Conservation (phyloP, 495 filamentous ascomycete genomes). For the Hypomontagnella monticulosa region DNA sequence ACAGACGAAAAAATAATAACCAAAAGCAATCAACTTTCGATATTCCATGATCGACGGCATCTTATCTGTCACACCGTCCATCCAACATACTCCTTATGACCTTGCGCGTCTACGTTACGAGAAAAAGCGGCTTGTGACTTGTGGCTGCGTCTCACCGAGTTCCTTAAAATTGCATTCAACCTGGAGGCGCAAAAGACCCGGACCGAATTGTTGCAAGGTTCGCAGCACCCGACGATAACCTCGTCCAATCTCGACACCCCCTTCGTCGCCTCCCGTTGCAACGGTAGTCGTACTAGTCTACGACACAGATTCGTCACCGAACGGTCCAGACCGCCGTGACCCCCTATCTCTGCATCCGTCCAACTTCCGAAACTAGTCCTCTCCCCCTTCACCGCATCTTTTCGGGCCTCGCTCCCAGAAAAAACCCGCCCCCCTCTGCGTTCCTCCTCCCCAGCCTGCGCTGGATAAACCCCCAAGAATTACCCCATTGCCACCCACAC, state of each 20-base stretch:
- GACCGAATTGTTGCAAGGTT: constrained; percentile 32
- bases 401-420: constrained; percentile 16
- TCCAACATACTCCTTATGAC: background rate
- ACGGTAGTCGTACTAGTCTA: constrained; percentile 36
- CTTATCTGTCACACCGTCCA: background rate
- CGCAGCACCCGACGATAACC: constrained; percentile 32
- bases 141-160: constrained; percentile 2
- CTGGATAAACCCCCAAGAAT: background rate
- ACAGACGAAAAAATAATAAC: constrained; percentile 7
- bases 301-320: constrained; percentile 40
- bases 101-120: constrained; percentile 10
- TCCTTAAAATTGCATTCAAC: background rate
- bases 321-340: constrained; percentile 34
- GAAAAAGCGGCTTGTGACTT: background rate
- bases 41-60: constrained; percentile 24
- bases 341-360: constrained; percentile 38
- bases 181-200: constrained; percentile 13
- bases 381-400: constrained; percentile 34
- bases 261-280: constrained; percentile 29
- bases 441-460: constrained; percentile 1
- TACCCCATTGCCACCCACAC: constrained; percentile 13
- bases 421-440: constrained; percentile 11
- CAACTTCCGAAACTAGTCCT: constrained; percentile 37
- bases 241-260: constrained; percentile 31
- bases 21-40: constrained; percentile 30